phyloP scores from a whole-genome alignment of 768 basidiomycete genomes.

The Tricholoma matsutake region DNA sequence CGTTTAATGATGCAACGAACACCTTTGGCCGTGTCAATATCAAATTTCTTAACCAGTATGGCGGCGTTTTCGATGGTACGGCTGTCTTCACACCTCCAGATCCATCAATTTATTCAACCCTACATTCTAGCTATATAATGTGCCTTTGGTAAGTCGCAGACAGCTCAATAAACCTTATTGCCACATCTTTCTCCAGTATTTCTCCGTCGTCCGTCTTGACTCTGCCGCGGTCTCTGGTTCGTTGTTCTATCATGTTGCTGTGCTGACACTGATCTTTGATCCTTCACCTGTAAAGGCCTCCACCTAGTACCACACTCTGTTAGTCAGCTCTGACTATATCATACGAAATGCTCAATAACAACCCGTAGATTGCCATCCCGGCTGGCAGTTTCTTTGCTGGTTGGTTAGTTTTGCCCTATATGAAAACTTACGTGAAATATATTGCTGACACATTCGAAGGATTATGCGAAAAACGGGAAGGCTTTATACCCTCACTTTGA shows the following conservation, averaged over 20 bases:
- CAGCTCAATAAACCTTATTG: slow-evolving; percentile 4
- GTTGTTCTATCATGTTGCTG: slow-evolving; percentile 20
- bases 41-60: slow-evolving; percentile 76
- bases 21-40: slow-evolving; percentile 75
- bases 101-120: slow-evolving; percentile 17
- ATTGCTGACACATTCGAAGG: slow-evolving; percentile 39
- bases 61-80: slow-evolving; percentile 77
- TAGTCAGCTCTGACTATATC: slow-evolving; percentile 25
- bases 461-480: slow-evolving; percentile 85
- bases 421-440: slow-evolving; percentile 7
- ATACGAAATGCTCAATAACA: slow-evolving; percentile 16
- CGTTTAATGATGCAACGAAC: slow-evolving; percentile 74
- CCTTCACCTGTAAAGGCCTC: slow-evolving; percentile 46
- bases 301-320: slow-evolving; percentile 92
- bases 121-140: slow-evolving; percentile 66
- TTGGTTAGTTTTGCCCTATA: slow-evolving; percentile 48
- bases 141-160: slow-evolving; percentile 62
- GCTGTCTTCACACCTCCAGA: slow-evolving; percentile 12
- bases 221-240: slow-evolving; percentile 70
- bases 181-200: slow-evolving; percentile 53
- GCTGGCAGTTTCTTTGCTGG: slow-evolving; percentile 86
- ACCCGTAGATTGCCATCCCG: slow-evolving; percentile 68
- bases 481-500: slow-evolving; percentile 72
- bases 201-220: slow-evolving; percentile 72
- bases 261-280: slow-evolving; percentile 8